Evolutionary conservation across 2,329 filamentous ascomycete genomes (phyloP).

Genomic region (Sporothrix luriei): DNA sequence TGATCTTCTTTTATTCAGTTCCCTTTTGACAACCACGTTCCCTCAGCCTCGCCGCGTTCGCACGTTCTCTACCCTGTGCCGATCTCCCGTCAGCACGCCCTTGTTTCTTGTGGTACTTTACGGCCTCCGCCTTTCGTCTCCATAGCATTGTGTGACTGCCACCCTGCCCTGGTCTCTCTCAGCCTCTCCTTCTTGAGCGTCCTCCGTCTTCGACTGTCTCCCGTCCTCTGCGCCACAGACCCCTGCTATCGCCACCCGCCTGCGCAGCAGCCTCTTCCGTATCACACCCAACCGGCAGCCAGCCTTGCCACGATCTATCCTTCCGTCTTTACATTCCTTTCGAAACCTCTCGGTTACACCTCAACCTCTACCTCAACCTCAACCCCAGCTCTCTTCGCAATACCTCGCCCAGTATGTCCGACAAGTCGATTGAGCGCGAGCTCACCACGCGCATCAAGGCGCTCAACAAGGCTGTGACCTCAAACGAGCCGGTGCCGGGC

Average conservation of each 20-base stretch:
- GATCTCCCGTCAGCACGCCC: conserved; percentile 7
- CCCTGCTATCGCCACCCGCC: conserved; percentile 1
- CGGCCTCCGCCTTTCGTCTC: background rate
- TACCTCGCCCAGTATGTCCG: conserved; percentile 18
- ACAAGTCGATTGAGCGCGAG: conserved; percentile 67
- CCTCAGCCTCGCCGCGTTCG: background rate
- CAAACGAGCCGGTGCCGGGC: conserved; percentile 72
- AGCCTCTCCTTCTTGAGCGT: background rate
- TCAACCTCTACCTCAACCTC: background rate
- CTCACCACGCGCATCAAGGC: conserved; percentile 76
- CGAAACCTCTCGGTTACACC: background rate
- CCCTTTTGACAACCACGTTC: background rate
- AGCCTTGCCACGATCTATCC: background rate
- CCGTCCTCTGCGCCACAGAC: background rate
- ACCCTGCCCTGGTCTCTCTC: background rate
- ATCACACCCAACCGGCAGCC: background rate
- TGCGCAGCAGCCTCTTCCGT: background rate
- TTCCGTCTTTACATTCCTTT: background rate
- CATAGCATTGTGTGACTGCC: conserved; percentile 1
- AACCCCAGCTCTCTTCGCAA: background rate
- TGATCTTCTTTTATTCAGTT: background rate
- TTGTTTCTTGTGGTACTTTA: too few relatives aligned
- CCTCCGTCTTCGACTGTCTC: background rate
- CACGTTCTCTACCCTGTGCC: background rate
- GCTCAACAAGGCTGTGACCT: conserved; percentile 74